Evolutionary conservation across 148 eudicot species (phyloP).

Genomic region (Rhododendron ovatum): DNA sequence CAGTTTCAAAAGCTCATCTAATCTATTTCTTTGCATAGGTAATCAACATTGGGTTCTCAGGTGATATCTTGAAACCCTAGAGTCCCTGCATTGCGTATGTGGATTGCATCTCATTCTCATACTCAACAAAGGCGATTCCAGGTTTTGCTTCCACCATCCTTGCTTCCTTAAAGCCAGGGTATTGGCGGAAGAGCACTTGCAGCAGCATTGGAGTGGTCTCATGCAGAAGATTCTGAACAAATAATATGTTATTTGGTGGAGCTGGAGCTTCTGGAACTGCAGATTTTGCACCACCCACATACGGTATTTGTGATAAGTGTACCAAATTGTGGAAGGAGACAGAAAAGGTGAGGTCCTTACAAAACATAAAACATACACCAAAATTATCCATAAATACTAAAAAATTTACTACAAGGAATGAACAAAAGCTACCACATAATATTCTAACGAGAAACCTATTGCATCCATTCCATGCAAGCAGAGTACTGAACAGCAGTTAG

Average conservation of each 20-base stretch:
- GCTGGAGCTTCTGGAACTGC: conserved; percentile 75
- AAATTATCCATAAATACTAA: not conserved
- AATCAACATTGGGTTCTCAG: conserved; percentile 70
- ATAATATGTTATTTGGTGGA: conserved; percentile 86
- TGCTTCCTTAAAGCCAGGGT: conserved; percentile 90
- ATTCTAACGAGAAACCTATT: not conserved
- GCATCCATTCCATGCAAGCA: not conserved
- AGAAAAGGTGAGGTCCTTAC: not conserved
- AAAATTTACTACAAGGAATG: not conserved
- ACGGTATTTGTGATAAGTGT: conserved; percentile 85
- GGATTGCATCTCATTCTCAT: conserved; percentile 79
- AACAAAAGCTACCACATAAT: not conserved
- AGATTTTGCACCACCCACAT: conserved; percentile 58
- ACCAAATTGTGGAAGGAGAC: conserved; percentile 10
- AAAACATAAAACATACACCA: not conserved
- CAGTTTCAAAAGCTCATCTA: not conserved
- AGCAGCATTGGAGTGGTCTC: conserved; percentile 76
- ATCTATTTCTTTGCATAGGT: conserved; percentile 92
- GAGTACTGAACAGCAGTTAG: not conserved
- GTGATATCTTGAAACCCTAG: conserved; percentile 68
- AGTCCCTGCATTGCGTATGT: conserved; percentile 71
- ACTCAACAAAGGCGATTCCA: conserved; percentile 90
- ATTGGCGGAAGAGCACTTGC: conserved; percentile 77
- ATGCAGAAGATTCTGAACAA: conserved; percentile 85
- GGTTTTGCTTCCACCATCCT: conserved; percentile 96